phyloP scores from a whole-genome alignment of 345 rosid species.

The Psidium guajava region DNA sequence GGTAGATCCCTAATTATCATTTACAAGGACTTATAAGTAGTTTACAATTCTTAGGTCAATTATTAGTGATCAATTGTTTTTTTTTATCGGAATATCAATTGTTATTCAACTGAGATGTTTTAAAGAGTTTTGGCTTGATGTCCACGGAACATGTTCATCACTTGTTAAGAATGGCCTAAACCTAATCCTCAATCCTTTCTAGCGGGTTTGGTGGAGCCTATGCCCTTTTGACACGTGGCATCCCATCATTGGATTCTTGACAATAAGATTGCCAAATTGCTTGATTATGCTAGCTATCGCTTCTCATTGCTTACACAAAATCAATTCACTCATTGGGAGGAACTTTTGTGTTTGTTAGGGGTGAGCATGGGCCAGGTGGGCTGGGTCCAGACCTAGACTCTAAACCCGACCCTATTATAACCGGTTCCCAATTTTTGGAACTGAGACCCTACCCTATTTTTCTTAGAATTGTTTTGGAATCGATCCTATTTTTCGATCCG shows the following conservation, averaged over 20 bases:
- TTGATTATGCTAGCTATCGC: neutral
- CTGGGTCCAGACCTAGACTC: too few species aligned
- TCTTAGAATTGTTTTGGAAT: too few species aligned
- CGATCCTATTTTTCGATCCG: too few species aligned
- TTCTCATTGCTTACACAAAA: neutral
- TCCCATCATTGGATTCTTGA: neutral
- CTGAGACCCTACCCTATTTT: too few species aligned
- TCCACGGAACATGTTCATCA: too few species aligned
- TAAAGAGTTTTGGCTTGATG: neutral
- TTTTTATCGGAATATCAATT: too few species aligned
- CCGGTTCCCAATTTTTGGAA: too few species aligned
- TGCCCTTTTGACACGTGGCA: neutral
- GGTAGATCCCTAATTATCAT: neutral
- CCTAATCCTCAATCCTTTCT: neutral
- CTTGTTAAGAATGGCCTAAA: neutral
- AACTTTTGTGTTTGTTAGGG: neutral
- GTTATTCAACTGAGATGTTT: too few species aligned
- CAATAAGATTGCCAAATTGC: neutral
- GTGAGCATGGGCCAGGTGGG: too few species aligned
- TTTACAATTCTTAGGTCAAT: neutral
- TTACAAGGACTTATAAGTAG: neutral
- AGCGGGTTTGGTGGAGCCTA: neutral
- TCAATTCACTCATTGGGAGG: neutral
- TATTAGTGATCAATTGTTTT: too few species aligned
- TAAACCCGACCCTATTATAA: too few species aligned